Evolutionary conservation across 1,284 basidiomycete genomes (phyloP), one percentile per base, ranked within the genome.

Genomic region (Ceratobasidium sp.): DNA sequence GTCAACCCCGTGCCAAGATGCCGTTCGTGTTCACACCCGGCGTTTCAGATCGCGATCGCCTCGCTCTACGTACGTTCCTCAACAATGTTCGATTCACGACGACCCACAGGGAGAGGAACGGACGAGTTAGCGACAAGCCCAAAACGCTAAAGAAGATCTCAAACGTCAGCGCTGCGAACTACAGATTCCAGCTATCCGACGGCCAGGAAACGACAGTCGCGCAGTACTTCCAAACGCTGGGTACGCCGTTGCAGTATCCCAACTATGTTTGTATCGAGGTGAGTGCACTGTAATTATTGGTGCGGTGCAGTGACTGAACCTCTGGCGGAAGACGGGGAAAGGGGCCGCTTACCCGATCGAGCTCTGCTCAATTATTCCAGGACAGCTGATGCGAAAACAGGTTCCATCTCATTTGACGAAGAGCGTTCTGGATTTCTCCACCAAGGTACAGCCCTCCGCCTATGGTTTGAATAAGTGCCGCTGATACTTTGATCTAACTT

Each of bases 351-450:
- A 93, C 24, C 91, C 92, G 0, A 79, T 93, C 1, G 92, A 94
- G 79, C 80, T 91, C 0, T 93, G 92, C 79, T 81, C 78, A 0
- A 89, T 94, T 4, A 86, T 86, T 0, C 82, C 86, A 0, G 92
- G 93, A 0, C 92, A 94, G 78, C 89, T 92, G 57, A 90, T 92
- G 88, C 84, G 89, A 51, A 92, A 90, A 78, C 90, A 91, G 77
- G 85, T 93, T 1, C 91, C 92, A 0, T 84, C 89, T 0, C 88
- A 92, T 74, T 88, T 89, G 79, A 90, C 88, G 0, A 88, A 86
- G 74, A 86, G 88, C 8, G 89, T 93, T 8, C 84, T 93, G 0
- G 86, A 87, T 0, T 94, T 94, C 79, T 89, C 92, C 0, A 93
- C 92, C 0, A 91, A 73, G 50, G 72, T 60, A 36, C 19, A 9